A percentile compares a stretch with the other conserved stretches of the same genome.
phyloP scores from a whole-genome alignment of 768 basidiomycete species.

The Filobasidium floriforme region DNA sequence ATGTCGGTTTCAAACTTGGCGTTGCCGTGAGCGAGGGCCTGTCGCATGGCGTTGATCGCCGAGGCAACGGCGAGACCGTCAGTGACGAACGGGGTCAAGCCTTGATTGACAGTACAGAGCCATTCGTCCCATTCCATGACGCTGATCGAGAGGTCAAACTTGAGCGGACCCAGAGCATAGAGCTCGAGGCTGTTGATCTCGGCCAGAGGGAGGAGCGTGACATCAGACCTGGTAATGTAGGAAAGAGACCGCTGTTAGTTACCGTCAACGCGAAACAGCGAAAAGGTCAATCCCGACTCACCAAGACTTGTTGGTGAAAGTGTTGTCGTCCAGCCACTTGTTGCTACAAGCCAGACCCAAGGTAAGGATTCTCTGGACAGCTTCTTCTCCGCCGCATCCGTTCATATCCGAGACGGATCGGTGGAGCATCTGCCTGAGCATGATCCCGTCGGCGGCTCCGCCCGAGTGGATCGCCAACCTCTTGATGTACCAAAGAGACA shows the following conservation, averaged over 20 bases:
- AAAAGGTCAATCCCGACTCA: constrained; percentile 1
- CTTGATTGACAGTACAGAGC: constrained; percentile 20
- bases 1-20: constrained; percentile 16
- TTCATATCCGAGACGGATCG: constrained; percentile 4
- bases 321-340: constrained; percentile 35
- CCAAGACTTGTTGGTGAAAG: constrained; percentile 33
- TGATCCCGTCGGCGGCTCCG: constrained; percentile 26
- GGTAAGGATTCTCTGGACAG: constrained; percentile 25
- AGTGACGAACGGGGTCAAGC: constrained; percentile 15
- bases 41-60: constrained; percentile 15
- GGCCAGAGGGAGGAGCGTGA: constrained; percentile 26
- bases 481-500: constrained; percentile 31
- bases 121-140: constrained; percentile 25
- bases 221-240: constrained; percentile 22
- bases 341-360: constrained; percentile 31
- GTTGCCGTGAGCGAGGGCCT: constrained; percentile 14
- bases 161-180: constrained; percentile 25
- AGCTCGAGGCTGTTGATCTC: constrained; percentile 31
- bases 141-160: constrained; percentile 27
- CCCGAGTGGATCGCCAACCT: constrained; percentile 27
- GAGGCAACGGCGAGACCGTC: constrained; percentile 13
- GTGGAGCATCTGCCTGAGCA: constrained; percentile 22
- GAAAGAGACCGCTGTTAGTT: not conserved
- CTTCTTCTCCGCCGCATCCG: constrained; percentile 24
- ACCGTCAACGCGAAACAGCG: not conserved